Evolutionary conservation across 1,284 basidiomycete genomes (phyloP), one percentile per base, ranked within the genome.

Genomic region (Microbotryum violaceum): DNA sequence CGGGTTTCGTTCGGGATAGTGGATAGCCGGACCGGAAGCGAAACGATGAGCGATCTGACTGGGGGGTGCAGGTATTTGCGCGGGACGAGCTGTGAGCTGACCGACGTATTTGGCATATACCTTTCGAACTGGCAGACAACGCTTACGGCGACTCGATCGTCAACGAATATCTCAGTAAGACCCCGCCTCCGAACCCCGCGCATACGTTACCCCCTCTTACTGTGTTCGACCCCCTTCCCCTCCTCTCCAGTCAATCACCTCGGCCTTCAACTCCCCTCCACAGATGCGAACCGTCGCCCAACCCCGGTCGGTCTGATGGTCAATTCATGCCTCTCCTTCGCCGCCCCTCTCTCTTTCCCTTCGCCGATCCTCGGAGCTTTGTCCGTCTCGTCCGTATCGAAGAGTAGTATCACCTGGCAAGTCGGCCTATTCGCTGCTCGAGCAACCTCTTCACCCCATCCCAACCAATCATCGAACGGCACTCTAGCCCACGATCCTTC

Each of bases 61-160:
- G 37, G 37, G 33, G 37, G 12, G 14, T 37, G 37, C 14, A 37
- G 37, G 2, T 37, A 3, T 14, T 37, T 6, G 9, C 3, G 37
- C 14, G 37, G 37, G 37, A 27, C 27, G 27, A 27, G 27, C 27
- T 37, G 6, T 37, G 9, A 16, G 14, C 37, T 37, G 37, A 14
- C 37, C 12, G 37, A 14, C 37, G 14, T 3, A 5, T 37, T 37
- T 37, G 37, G 37, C 3, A 37, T 37, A 10, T 49, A 49, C 48
- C 27, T 6, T 25, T 56, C 6, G 27, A 20, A 20, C 23, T 16
- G 20, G 20, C 46, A n/a, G 57, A 54, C 44, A 46, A 53, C 25
- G 62, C 60, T 20, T 70, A 70, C 58, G 66, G 64, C 47, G 69
- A 70, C 55, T 58, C 59, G 6, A 58, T 68, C 56, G 63, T 62